Conservation (phyloP, 2,329 filamentous ascomycete species). For the Cytospora leucostoma region DNA sequence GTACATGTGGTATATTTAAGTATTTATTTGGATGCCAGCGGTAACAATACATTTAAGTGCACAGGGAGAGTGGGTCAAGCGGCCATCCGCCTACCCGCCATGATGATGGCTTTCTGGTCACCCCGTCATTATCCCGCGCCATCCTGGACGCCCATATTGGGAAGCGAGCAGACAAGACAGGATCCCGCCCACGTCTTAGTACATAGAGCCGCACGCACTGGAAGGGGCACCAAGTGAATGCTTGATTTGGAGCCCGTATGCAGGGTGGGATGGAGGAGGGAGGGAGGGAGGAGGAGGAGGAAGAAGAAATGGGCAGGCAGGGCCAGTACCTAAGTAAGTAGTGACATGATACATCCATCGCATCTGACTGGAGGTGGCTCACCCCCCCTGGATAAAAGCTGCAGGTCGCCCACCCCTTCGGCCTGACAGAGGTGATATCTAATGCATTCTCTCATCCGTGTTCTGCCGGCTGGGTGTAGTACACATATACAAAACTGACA, state of each 20-base stretch:
- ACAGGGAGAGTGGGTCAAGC: slow-evolving; percentile 17
- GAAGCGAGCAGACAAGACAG: background rate
- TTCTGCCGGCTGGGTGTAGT: slow-evolving; percentile 8
- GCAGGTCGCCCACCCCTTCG: slow-evolving; percentile 18
- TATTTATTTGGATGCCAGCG: background rate
- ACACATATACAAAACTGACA: background rate
- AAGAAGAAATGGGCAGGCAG: background rate
- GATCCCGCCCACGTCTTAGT: background rate
- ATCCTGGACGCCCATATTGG: background rate
- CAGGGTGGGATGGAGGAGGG: background rate
- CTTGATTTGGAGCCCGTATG: background rate
- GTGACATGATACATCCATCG: background rate
- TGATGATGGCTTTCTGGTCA: slow-evolving; percentile 3
- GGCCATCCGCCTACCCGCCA: slow-evolving; percentile 12
- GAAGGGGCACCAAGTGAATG: background rate
- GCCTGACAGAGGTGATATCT: slow-evolving; percentile 10
- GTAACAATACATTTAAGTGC: slow-evolving; percentile 1
- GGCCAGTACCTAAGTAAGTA: background rate
- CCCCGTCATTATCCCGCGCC: slow-evolving; percentile 12
- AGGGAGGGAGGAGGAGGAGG: background rate
- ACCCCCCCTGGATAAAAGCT: slow-evolving; percentile 13
- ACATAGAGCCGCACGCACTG: slow-evolving; percentile 9
- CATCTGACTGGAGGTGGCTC: background rate
- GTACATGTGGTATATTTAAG: background rate
- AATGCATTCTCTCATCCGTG: slow-evolving; percentile 13